Base-by-base conservation (phyloP, 2,329 filamentous ascomycete genomes). In the Fusarium multiceps region DNA sequence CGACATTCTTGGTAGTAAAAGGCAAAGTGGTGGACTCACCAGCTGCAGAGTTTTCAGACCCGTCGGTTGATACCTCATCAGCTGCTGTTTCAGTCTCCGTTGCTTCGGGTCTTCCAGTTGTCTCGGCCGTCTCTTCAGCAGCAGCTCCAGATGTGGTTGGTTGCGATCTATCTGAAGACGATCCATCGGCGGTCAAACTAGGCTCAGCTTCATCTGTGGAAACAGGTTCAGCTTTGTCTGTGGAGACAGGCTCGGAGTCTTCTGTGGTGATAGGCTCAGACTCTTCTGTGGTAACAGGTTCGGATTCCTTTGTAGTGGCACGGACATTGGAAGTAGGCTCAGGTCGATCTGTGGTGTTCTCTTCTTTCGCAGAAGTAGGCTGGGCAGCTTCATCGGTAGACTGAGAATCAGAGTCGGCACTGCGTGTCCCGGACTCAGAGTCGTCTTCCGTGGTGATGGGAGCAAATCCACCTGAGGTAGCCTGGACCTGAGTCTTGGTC, bases 401-500 rank as follows among this genome's bases (percentile, higher is more conserved):
- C 40, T 48, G 53, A 16, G 59, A 53, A 12, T 66, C 28, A 23
- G 55, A 46, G 7, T 63, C 43, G 32, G 32, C 61, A 45, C 37
- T 49, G 18, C 37, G 60, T 13, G 55, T 42, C 28, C 61, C 21
- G 9, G 58, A 27, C 13, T 60, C 49, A 21, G 68, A 46, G 13
- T 68, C 63, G 14, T 55, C 55, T 14, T 55, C 34, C 27, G 61
- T 60, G 14, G 66, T 28, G 58, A 77, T 49, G 9, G 68, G 53
- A 23, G 59, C 66, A 53, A 78, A 78, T 7, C 46, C 59, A 3
- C 58, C 59, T 11, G 58, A 46, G 49, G 74, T 76, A 16, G 72
- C 71, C 20, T 69, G 55, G 6, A 65, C 66, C 55, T 80, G 77
- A 9, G 64, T 65, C 16, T 66, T 73, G 10, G 76, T 79, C 46